Base-by-base conservation (phyloP, 2,329 filamentous ascomycete species). In the Colletotrichum euphorbiae region DNA sequence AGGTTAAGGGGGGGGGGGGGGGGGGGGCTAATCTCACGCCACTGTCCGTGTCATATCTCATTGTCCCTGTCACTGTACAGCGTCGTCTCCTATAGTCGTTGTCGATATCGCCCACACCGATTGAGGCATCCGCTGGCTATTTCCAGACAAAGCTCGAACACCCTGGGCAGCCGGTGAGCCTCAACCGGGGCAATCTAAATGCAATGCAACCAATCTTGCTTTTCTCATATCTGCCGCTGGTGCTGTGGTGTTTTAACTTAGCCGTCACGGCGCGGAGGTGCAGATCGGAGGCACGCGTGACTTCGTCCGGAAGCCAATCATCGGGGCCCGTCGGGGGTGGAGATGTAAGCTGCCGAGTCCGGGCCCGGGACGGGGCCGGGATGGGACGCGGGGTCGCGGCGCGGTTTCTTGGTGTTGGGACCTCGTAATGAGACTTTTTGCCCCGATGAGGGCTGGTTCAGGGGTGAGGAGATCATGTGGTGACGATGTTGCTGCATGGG, bases 381-480 rank as follows among this genome's bases (percentile, higher is more conserved):
- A 19, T 15, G 48, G 48, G 24, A 58, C 24, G 45, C 58, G 36
- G 58, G 58, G 15, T 15, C 38, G 28, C 36, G 58, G 58, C 58
- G 46, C 58, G 21, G 58, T 19, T 42, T 15, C 45, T 31, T 3
- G 46, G 21, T 45, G 21, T 15, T 52, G 46, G 24, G 8, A 52
- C 46, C 58, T 51, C 58, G 58, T 52, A 46, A 52, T 52, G 58
- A n/a, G 57, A 21, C 57, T 61, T 52, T 61, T 51, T 54, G 6
- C n/a, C 33, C 17, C 19, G 19, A 40, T 6, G 31, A 31, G 15
- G 12, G 15, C 28, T 52, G 1, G 28, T 52, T 3, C 15, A n/a
- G 19, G 52, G 52, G 28, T 24, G 28, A 6, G 19, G 2, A 1
- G 0, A 38, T 54, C 31, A 54, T 5, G 11, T 54, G 51, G 12